Base-by-base conservation (phyloP, 768 basidiomycete species). In the Exsudoporus frostii region DNA sequence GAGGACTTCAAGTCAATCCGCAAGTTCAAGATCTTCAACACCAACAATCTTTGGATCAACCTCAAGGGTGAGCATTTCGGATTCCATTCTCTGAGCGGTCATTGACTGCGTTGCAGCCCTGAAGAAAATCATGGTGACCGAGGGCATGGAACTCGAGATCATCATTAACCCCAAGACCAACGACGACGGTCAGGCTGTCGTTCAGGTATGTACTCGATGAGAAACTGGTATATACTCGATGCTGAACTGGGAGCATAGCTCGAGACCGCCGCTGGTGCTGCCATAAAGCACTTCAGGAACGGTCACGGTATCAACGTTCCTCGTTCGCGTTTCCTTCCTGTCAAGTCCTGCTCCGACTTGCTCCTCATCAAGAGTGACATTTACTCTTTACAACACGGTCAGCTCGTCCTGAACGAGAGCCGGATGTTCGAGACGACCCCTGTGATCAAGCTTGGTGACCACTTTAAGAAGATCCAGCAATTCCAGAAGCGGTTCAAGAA, bases 21-120 rank as follows among this genome's bases (percentile, higher is more conserved):
- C 57, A 88, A 86, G 69, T 92, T 92, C 82, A 86, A 88, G 75
- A 83, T 85, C 62, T 85, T 88, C 79, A 86, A 86, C 72, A 84
- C 84, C 24, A 86, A 86, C 71, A 85, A 84, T 64, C 65, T 84
- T 49, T 85, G 79, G 79, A 73, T 80, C 64, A 73, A 81, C 61
- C 69, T 83, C 44, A 73, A 71, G 65, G 77, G 77, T 73, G 33
- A 46, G 66, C 42, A 20, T 24, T 11, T 50, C 43, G 7, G 14
- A 14, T 45, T 46, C 32, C 45, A 48, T 34, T 34, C 29, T 37
- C 43, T 2, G 15, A 7, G 2, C 13, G 14, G n/a, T 17, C 20
- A 8, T 36, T 65, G 50, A 64, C 37, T 34, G 33, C 38, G 24
- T 38, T 24, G 5, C 47, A 79, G 84, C 88, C 46, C 76, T 92